A percentile compares a stretch with the other conserved stretches of the same genome.
Conservation (phyloP, 2,329 filamentous ascomycete genomes). For the Shiraia bambusicola region DNA sequence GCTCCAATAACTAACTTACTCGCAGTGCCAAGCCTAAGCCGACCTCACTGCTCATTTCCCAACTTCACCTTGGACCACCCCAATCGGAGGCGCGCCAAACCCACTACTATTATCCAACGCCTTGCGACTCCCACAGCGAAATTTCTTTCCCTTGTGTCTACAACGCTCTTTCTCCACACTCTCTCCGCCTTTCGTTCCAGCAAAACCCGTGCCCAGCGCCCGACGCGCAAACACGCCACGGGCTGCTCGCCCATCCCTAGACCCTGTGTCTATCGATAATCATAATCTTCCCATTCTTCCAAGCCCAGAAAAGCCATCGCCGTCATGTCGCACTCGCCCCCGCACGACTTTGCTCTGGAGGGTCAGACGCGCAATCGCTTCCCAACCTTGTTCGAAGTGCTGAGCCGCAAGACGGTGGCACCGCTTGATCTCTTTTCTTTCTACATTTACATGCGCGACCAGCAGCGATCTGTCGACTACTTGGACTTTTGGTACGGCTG, state of each 20-base stretch:
- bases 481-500: slow-evolving; percentile 99
- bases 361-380: slow-evolving; percentile 70
- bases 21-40: slow-evolving; percentile 35
- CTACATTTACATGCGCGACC: slow-evolving; percentile 99
- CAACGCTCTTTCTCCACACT: slow-evolving; percentile 6
- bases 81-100: slow-evolving; percentile 27
- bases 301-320: slow-evolving; percentile 17
- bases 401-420: slow-evolving; percentile 89
- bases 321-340: slow-evolving; percentile 29
- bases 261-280: slow-evolving; percentile 25
- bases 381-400: slow-evolving; percentile 91
- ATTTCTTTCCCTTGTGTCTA: slow-evolving; percentile 7
- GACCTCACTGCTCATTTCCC: slow-evolving; percentile 40
- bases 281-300: slow-evolving; percentile 10
- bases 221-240: slow-evolving; percentile 16
- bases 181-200: slow-evolving; percentile 19
- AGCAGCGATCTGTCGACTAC: slow-evolving; percentile 96
- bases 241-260: slow-evolving; percentile 22
- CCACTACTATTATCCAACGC: slow-evolving; percentile 8
- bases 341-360: slow-evolving; percentile 5
- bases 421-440: slow-evolving; percentile 98
- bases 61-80: slow-evolving; percentile 23
- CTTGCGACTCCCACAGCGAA: slow-evolving; percentile 13
- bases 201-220: slow-evolving; percentile 7
- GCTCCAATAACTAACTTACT: slow-evolving; percentile 28